Base-by-base conservation (phyloP, 1,139 yeast species). In the Zhuliangozyma blackwelliae region DNA sequence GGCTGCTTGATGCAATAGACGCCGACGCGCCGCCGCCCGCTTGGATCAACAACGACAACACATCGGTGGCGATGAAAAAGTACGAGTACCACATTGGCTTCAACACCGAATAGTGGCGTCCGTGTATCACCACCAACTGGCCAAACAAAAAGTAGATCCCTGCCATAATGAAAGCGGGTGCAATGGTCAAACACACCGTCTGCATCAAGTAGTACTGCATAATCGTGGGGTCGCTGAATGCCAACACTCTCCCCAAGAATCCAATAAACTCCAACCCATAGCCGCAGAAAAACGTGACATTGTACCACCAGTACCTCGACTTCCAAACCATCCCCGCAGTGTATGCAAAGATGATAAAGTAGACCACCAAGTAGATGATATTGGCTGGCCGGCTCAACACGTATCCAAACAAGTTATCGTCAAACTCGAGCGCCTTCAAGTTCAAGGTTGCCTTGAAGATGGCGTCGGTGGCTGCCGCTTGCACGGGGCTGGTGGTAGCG, bases 91-190 rank as follows among this genome's bases (percentile, higher is more conserved):
- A 72, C 79, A 84, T 77, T 3, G 97, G 96, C 46, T 72, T 75
- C 41, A 89, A 57, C 0, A 74, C 52, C 1, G 94, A 78, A 49
- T 65, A 80, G 30, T 68, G 57, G 35, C 76, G 65, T 6, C 95
- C 95, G 55, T 78, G 84, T 7, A 86, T 65, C 36, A 83, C 77
- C 32, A 84, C 77, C 44, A 84, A 49, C 57, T 86, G 88, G 5
- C 89, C 94, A 50, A 88, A 69, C 36, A 82, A 62, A 51, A 77
- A 85, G 60, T 89, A 89, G 7, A 89, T 69, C 5, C 95, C 96
- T 4, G 85, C 97, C 89, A 87, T 85, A 37, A 86, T 70, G 56
- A 90, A 88, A 6, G 92, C 92, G 0, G 97, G 97, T 0, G 89
- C 92, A 36, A 89, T 63, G 0, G 95, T 87, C 43, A 88, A 65